A percentile compares a stretch with the other conserved stretches of the same genome.
Evolutionary conservation across 2,329 filamentous ascomycete genomes (phyloP).

Genomic region (Plenodomus lindquistii): DNA sequence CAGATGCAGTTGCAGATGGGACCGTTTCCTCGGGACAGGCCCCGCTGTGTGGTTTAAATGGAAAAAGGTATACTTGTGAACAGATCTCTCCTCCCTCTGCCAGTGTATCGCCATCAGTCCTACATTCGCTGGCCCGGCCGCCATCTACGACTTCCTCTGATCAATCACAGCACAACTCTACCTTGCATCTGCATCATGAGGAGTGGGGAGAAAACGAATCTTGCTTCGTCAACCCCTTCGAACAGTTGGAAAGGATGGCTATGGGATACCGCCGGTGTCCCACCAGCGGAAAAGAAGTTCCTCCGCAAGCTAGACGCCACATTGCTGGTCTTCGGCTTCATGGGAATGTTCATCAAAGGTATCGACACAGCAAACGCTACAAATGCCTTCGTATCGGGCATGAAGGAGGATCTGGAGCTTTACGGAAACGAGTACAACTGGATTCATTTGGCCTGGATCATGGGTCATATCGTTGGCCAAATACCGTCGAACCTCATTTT

Average conservation of each 20-base stretch:
- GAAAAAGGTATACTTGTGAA: too few relatives aligned
- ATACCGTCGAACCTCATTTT: constrained; percentile 28
- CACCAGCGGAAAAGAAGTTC: constrained; percentile 27
- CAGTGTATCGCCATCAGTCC: too few relatives aligned
- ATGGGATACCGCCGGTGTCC: constrained; percentile 25
- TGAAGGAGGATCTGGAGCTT: constrained; percentile 32
- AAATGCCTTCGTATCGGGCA: constrained; percentile 32
- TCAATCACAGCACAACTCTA: too few relatives aligned
- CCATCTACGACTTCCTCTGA: too few relatives aligned
- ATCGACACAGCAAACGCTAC: constrained; percentile 30
- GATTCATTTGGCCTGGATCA: constrained; percentile 61
- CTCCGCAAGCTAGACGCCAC: constrained; percentile 39
- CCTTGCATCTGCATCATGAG: too few relatives aligned
- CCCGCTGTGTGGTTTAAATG: too few relatives aligned
- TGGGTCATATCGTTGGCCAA: constrained; percentile 57
- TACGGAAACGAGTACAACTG: constrained; percentile 40
- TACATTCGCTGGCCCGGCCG: too few relatives aligned
- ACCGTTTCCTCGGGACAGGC: too few relatives aligned
- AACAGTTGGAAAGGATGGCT: constrained; percentile 22
- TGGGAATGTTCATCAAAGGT: constrained; percentile 41
- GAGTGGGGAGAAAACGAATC: too few relatives aligned
- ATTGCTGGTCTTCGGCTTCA: constrained; percentile 52
- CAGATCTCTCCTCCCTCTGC: too few relatives aligned
- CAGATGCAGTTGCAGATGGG: too few relatives aligned
- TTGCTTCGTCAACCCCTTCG: not conserved